These are phyloP conservation scores for Cephalotrichum gorgonifer DNA, from an alignment of 2,329 filamentous ascomycete genomes.

Conservation along the genomic window DNA sequence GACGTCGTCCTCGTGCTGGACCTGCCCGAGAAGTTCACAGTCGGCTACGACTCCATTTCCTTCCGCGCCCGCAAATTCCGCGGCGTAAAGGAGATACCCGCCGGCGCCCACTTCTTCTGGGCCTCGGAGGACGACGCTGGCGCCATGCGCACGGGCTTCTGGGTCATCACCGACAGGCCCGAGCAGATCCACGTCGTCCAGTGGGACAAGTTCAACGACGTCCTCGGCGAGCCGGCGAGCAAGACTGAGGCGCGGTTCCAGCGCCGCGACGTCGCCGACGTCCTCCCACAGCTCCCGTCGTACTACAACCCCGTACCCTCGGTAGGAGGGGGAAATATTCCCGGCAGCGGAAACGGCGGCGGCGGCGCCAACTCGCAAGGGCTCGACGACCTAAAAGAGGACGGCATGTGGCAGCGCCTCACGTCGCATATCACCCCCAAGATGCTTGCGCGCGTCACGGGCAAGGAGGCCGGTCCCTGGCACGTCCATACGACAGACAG, in stretches of 20 bases:
- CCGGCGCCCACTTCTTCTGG: constrained; percentile 51
- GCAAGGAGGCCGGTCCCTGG: constrained; percentile 32
- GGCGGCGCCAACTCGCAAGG: constrained; percentile 10
- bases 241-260: constrained; percentile 33
- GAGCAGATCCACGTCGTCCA: constrained; percentile 33
- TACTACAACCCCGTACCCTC: constrained; percentile 27
- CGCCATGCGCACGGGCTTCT: constrained; percentile 45
- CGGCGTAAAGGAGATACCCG: constrained; percentile 44
- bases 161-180: constrained; percentile 32
- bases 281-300: constrained; percentile 30
- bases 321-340: constrained; percentile 8
- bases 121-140: constrained; percentile 35
- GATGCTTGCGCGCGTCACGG: constrained; percentile 37
- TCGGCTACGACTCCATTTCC: constrained; percentile 43
- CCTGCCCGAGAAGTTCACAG: constrained; percentile 36
- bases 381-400: constrained; percentile 15
- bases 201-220: constrained; percentile 47
- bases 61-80: constrained; percentile 36
- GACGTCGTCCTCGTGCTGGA: constrained; percentile 43
- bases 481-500: constrained; percentile 42
- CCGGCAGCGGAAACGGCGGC: not conserved
- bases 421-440: constrained; percentile 34
- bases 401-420: constrained; percentile 38
- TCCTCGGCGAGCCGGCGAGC: constrained; percentile 34
- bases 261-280: constrained; percentile 25